Evolutionary conservation across 768 basidiomycete species (phyloP), one percentile per base, ranked within the genome.

Genomic region (Lentinula boryana): DNA sequence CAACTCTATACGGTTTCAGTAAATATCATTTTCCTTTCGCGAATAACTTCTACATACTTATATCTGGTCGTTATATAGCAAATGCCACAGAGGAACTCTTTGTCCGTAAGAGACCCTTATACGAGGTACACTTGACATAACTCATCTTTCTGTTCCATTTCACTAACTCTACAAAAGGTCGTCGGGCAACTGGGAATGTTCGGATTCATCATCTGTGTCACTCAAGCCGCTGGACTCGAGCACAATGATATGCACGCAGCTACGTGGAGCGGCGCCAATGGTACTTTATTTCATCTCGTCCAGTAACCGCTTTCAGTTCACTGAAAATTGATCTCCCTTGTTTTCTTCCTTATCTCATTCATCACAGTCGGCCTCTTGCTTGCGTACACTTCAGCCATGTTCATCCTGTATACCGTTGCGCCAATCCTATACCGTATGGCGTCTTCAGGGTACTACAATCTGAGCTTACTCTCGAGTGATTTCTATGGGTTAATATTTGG

Each of bases 51-150:
- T 31, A 35, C 4, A 8, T 32, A 33, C 2, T 27, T 23, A 13
- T 15, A 46, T 43, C 40, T 15, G n/a, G 27, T 27, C 44, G 23
- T 56, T 57, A 27, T 23, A 33, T 63, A 93, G 91, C 89, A 23
- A 94, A 94, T 64, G 90, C 92, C 32, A 91, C 90, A 0, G 93
- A 95, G 70, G 93, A 94, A 68, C 90, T 89, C 71, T 84, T 94
- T 62, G 93, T 95, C 33, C 82, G 92, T 62, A 83, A 75, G 65
- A 78, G 85, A 12, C 93, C 93, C 5, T 75, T 94, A 43, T 94
- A 92, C 66, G 93, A 94, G 82, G 55, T 43, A 21, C 15, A 10
- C 10, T 38, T 38, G 12, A 15, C 15, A 10, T 13, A 8, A 12
- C 16, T 32, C 5, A 13, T 23, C 5, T n/a, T 6, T 41, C 15